Evolutionary conservation across 2,329 filamentous ascomycete genomes (phyloP), one percentile per base, ranked within the genome.

Genomic region (Fusarium tricinctum): DNA sequence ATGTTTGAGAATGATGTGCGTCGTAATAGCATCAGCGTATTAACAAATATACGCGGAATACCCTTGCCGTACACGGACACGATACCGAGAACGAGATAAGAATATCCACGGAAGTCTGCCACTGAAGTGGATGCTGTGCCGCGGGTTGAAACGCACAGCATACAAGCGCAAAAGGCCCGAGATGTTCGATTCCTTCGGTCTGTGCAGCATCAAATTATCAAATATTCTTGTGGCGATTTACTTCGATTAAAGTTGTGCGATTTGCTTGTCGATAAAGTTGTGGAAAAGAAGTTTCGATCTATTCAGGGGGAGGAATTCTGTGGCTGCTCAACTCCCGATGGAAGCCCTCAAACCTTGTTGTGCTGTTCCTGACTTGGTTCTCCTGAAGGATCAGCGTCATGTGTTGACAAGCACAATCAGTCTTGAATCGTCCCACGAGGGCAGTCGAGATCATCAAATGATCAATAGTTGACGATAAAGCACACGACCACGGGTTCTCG

Each of bases 401-500:
- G 17, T 14, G 23, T 52, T 62, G 33, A 40, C 10, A 23, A 20
- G 28, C 3, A 46, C 48, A 44, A 19, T 8, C 48, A 43, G 57
- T 54, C 32, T 44, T 42, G 20, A 35, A 51, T 51, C 33, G 15
- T 9, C 33, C 45, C 22, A 38, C 13, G 7, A 33, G n/a, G 39
- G 26, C 26, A 26, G 26, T 26, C 26, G 26, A 26, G 26, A 23
- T 40, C n/a, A 40, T 35, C 17, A 42, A 47, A 40, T 51, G 50
- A 50, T 23, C n/a, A 35, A 38, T 22, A 58, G 33, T 39, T 30
- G 42, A 33, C 28, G 10, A 15, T 33, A 33, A 14, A 33, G 14
- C 38, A 61, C 65, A 49, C 42, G 65, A 69, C 51, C 42, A 68
- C 66, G 66, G 66, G 40, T 58, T 44, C 40, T 69, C 66, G 66